A percentile compares a stretch with the other conserved stretches of the same genome.
Evolutionary conservation across 2,329 filamentous ascomycete genomes (phyloP).

Genomic region (Sphaerostilbella broomeana): DNA sequence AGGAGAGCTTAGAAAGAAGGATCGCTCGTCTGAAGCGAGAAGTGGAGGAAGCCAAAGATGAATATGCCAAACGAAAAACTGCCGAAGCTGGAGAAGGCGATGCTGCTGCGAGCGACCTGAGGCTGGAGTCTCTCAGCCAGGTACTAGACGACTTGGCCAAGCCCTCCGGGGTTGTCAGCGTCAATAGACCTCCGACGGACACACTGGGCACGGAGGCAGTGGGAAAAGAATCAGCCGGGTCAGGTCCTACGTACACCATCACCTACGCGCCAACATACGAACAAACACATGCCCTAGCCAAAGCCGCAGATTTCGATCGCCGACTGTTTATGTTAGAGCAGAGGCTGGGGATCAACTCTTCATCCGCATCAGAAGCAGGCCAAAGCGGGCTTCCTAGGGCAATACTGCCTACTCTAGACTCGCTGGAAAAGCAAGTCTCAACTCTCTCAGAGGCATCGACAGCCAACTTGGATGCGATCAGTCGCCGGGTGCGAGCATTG

Average conservation of each 20-base stretch:
- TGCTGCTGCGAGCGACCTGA: slow-evolving; percentile 28
- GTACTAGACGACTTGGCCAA: slow-evolving; percentile 60
- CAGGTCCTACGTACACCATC: slow-evolving; percentile 54
- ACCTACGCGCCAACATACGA: slow-evolving; percentile 60
- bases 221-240: no score
- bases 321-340: slow-evolving; percentile 74
- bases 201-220: slow-evolving; percentile 11
- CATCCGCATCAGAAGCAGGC: slow-evolving; percentile 56
- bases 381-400: slow-evolving; percentile 54
- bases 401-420: slow-evolving; percentile 74
- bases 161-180: slow-evolving; percentile 18
- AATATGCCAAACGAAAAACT: slow-evolving; percentile 50
- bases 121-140: slow-evolving; percentile 61
- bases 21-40: slow-evolving; percentile 79
- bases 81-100: slow-evolving; percentile 41
- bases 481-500: slow-evolving; percentile 61
- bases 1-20: slow-evolving; percentile 69
- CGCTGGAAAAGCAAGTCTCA: slow-evolving; percentile 72
- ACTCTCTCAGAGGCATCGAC: slow-evolving; percentile 67
- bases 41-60: slow-evolving; percentile 64
- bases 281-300: slow-evolving; percentile 64
- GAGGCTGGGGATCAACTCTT: slow-evolving; percentile 69
- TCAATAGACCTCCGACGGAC: slow-evolving; percentile 16
- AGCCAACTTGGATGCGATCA: slow-evolving; percentile 65
- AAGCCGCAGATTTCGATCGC: slow-evolving; percentile 81